phyloP scores from a whole-genome alignment of 2,329 filamentous ascomycete genomes.

The Helminthosporium solani region DNA sequence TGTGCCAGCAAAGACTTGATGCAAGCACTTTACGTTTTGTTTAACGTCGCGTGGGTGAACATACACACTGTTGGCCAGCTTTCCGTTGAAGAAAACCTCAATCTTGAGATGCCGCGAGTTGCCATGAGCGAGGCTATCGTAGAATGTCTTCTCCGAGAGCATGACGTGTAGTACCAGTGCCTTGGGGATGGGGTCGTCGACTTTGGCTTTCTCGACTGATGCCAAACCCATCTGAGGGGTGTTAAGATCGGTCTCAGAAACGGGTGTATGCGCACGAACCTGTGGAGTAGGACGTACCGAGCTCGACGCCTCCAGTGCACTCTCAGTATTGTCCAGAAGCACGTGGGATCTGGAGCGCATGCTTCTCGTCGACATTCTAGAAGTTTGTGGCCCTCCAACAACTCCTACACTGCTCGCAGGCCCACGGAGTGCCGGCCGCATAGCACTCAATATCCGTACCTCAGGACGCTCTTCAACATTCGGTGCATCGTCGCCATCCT shows the following conservation, averaged over 20 bases:
- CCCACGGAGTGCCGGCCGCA: background rate
- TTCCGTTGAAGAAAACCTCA: constrained; percentile 52
- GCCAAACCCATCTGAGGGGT: background rate
- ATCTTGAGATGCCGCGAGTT: constrained; percentile 45
- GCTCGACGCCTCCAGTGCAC: background rate
- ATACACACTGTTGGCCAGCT: constrained; percentile 38
- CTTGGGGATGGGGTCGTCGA: constrained; percentile 11
- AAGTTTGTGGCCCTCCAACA: background rate
- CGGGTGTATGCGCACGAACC: background rate
- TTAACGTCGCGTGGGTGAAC: constrained; percentile 25
- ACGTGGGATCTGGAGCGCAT: background rate
- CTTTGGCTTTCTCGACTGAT: background rate
- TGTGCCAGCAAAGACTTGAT: constrained; percentile 42
- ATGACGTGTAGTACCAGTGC: constrained; percentile 35
- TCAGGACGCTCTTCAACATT: background rate
- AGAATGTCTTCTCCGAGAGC: constrained; percentile 34
- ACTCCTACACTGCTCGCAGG: background rate
- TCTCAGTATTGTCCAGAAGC: background rate
- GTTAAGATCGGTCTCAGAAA: background rate
- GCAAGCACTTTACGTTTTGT: constrained; percentile 15
- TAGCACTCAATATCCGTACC: background rate
- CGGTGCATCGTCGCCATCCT: no score
- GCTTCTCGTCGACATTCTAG: background rate
- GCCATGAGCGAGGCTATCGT: constrained; percentile 16
- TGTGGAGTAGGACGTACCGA: background rate